phyloP scores from a whole-genome alignment of 2,329 filamentous ascomycete genomes.

The Microdochium trichocladiopsis region DNA sequence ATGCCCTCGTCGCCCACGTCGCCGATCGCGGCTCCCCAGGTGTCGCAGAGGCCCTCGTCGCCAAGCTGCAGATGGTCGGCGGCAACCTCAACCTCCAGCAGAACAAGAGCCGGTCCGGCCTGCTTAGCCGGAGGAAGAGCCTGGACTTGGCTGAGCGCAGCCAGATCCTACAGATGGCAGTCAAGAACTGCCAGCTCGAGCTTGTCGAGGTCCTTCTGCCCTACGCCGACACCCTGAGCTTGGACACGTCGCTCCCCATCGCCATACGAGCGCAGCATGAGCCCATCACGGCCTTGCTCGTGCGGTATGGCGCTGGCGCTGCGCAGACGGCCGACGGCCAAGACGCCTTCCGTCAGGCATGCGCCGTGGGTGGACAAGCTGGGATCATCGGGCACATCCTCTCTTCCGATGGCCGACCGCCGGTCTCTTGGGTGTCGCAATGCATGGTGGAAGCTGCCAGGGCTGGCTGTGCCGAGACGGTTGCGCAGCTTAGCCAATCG shows the following conservation, averaged over 20 bases:
- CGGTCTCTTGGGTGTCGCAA: conserved; percentile 34
- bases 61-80: conserved; percentile 39
- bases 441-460: conserved; percentile 43
- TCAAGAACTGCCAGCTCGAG: conserved; percentile 40
- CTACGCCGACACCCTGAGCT: conserved; percentile 40
- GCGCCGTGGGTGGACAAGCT: conserved; percentile 34
- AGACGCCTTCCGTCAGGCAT: conserved; percentile 46
- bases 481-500: conserved; percentile 42
- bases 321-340: conserved; percentile 40
- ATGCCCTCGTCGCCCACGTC: conserved; percentile 42
- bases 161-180: conserved; percentile 41
- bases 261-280: conserved; percentile 38
- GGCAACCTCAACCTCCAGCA: conserved; percentile 42
- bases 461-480: conserved; percentile 41
- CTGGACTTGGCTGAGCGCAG: conserved; percentile 42
- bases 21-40: conserved; percentile 41
- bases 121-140: conserved; percentile 42
- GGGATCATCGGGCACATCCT: conserved; percentile 41
- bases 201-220: conserved; percentile 47
- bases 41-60: conserved; percentile 48
- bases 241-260: conserved; percentile 41
- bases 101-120: conserved; percentile 34
- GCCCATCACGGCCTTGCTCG: conserved; percentile 36
- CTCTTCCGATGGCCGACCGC: conserved; percentile 39
- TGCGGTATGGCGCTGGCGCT: conserved; percentile 43